Conservation (phyloP, 768 basidiomycete species). For the Boletus rubroflammeus region DNA sequence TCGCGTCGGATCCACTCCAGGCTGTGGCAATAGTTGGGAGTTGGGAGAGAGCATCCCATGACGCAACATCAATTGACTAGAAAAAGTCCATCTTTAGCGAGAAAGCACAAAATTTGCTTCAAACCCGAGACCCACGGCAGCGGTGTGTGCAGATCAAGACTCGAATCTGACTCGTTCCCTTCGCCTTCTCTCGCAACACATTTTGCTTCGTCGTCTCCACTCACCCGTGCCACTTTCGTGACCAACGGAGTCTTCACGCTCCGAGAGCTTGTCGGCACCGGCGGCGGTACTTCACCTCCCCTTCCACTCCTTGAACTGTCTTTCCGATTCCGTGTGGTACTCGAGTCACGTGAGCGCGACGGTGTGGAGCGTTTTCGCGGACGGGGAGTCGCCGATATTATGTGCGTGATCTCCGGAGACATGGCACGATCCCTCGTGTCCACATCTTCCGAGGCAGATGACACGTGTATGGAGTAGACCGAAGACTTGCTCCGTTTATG, state of each 20-base stretch:
- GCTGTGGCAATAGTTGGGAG: constrained; percentile 53
- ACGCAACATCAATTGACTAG: constrained; percentile 61
- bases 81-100: background rate
- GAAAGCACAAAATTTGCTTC: background rate
- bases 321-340: constrained; percentile 12
- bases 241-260: background rate
- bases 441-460: constrained; percentile 6
- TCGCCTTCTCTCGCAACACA: constrained; percentile 25
- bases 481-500: constrained; percentile 24
- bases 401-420: constrained; percentile 40
- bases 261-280: constrained; percentile 8
- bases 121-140: constrained; percentile 49
- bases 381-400: constrained; percentile 38
- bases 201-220: background rate
- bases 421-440: constrained; percentile 15
- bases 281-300: constrained; percentile 9
- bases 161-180: constrained; percentile 54
- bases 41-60: constrained; percentile 64
- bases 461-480: constrained; percentile 8
- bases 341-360: constrained; percentile 25
- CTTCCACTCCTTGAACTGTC: constrained; percentile 10
- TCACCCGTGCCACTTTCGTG: background rate
- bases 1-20: constrained; percentile 14
- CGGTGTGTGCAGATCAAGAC: constrained; percentile 65
- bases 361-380: constrained; percentile 28